Base-by-base conservation (phyloP, 108 stramenopile genomes). In the Nitzschia sp. region DNA sequence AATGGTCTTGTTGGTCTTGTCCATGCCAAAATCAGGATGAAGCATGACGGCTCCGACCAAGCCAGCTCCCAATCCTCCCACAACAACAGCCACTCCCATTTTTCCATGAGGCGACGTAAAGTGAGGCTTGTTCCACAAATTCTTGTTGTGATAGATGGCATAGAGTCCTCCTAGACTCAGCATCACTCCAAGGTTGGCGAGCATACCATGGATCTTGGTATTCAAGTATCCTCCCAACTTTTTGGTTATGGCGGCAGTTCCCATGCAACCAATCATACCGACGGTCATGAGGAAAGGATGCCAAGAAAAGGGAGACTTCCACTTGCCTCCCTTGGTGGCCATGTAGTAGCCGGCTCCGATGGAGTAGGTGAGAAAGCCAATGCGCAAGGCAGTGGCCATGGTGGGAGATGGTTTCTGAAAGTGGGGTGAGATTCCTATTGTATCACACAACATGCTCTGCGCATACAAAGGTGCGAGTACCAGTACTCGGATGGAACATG, bases 1-100 rank as follows among this genome's bases (percentile, higher is more conserved):
- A 69, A 82, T 73, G 19, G 66, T 69, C 52, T 85, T 71, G 63
- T 92, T 90, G 53, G 84, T 85, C 70, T 92, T 92, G 55, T 82
- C 83, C 41, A 89, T 64, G 0, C 91, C 91, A 77, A 88, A 89
- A 63, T 92, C 91, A 7, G 91, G 91, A 72, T 92, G 91, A 14
- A 92, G 71, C 53, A 92, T 77, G 11, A 92, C 76, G 11, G 65
- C 82, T 10, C 91, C 91, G 0, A 74, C 86, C 41, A 92, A 17
- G 3, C 80, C 84, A 11, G 69, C 54, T 57, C 80, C 70, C 25
- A 85, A 57, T 24, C 67, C 72, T 9, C 66, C 63, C 1, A 76
- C 63, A 11, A 90, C 17, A 19, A 80, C 69, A 0, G 72, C 75
- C 10, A 85, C 52, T 37, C 91, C 91, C 41, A 70, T 68, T 65